phyloP scores from a whole-genome alignment of 495 filamentous ascomycete genomes.

The Xylaria acuta region DNA sequence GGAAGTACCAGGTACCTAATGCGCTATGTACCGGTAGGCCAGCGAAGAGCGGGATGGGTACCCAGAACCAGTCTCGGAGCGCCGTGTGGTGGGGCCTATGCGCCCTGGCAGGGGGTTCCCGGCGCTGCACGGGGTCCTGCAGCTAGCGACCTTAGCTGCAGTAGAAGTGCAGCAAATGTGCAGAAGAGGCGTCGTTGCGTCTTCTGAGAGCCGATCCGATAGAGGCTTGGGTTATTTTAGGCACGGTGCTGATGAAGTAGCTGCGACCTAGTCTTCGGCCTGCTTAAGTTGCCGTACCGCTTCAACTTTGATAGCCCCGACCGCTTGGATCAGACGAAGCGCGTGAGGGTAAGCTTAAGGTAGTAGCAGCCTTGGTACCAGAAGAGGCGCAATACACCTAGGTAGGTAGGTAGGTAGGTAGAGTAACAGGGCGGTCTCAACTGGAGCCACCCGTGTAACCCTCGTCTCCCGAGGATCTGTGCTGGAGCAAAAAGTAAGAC shows the following conservation, averaged over 20 bases:
- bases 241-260: background rate
- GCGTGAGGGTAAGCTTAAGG: background rate
- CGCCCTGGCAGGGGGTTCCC: background rate
- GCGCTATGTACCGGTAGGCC: background rate
- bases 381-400: background rate
- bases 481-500: background rate
- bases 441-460: conserved; percentile 1
- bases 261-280: background rate
- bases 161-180: conserved; percentile 1
- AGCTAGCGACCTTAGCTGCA: conserved; percentile 17
- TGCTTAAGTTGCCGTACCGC: background rate
- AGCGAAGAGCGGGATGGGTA: background rate
- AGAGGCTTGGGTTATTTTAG: conserved; percentile 21
- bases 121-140: conserved; percentile 21
- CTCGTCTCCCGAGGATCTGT: background rate
- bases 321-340: background rate
- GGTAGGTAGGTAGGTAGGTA: no score
- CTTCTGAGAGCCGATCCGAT: conserved; percentile 8
- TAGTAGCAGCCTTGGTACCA: background rate
- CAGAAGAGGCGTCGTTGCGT: conserved; percentile 8
- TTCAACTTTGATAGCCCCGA: background rate
- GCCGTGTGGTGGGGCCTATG: background rate
- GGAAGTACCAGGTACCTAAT: no score
- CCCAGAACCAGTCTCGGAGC: background rate
- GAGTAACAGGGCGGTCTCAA: background rate